These are phyloP conservation scores for Acanthamoeba sp. DNA, from an alignment of 208 protist genomes.

Conservation along the genomic window DNA sequence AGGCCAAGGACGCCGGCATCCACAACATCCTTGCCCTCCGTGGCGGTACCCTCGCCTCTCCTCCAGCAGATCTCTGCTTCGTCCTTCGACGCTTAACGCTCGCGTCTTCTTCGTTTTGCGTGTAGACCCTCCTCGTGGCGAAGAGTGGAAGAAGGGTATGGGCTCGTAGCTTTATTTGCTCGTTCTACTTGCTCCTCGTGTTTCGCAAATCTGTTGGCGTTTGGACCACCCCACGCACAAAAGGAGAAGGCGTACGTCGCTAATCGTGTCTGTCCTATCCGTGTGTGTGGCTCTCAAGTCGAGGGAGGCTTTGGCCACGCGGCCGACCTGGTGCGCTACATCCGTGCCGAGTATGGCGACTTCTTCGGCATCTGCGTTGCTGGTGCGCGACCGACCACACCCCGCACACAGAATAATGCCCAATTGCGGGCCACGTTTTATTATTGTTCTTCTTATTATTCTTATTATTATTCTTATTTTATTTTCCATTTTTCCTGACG, in stretches of 20 bases:
- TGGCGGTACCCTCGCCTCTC: conserved; percentile 87
- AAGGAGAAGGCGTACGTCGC: no score
- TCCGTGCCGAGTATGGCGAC: conserved; percentile 95
- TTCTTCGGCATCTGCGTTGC: conserved; percentile 96
- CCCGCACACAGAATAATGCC: no score
- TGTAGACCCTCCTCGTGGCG: conserved; percentile 87
- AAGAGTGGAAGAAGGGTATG: conserved; percentile 84
- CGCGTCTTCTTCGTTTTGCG: conserved; percentile 5
- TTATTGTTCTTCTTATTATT: neutral
- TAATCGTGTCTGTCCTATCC: neutral
- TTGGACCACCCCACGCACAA: neutral
- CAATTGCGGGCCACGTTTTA: no score
- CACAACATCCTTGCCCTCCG: conserved; percentile 97
- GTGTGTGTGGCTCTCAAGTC: conserved; percentile 50
- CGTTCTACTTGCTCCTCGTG: no score
- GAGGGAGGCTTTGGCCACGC: conserved; percentile 93
- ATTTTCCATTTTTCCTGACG: no score
- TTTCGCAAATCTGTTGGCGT: neutral
- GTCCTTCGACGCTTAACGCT: neutral
- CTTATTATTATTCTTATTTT: no score
- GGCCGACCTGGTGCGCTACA: conserved; percentile 95
- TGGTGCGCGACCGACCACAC: conserved; percentile 59
- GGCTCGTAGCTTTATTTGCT: neutral
- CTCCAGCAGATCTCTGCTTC: neutral
- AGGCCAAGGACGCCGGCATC: conserved; percentile 93